Evolutionary conservation across 148 eudicot genomes (phyloP).

Genomic region (Cornus kousa): DNA sequence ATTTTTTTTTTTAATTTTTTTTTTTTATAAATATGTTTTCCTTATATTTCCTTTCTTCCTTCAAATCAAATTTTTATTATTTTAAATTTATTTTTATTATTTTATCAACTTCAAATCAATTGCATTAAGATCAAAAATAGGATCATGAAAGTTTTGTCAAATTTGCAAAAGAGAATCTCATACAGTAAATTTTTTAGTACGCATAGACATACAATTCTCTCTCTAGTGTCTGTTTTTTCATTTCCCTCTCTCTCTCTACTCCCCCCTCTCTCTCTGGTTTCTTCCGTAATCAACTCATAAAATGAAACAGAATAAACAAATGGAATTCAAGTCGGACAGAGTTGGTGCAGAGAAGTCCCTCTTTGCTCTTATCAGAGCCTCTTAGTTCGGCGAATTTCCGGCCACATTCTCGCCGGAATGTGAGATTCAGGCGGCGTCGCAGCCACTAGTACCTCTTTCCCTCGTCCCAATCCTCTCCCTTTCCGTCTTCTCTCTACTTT

Average conservation of each 20-base stretch:
- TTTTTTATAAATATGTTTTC: no score
- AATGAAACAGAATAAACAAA: constrained; percentile 25
- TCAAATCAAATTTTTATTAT: no score
- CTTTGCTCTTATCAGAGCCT: constrained; percentile 5
- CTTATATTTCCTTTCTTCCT: no score
- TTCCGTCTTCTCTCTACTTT: neutral
- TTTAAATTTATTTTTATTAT: no score
- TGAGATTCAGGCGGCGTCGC: constrained; percentile 14
- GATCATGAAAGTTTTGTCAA: no score
- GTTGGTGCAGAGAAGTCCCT: neutral
- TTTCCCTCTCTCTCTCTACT: neutral
- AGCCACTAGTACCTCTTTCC: neutral
- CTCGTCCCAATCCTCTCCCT: neutral
- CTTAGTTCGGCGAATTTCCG: constrained; percentile 28
- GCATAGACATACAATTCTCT: neutral
- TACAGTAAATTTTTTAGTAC: no score
- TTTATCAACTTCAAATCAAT: no score
- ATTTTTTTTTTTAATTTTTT: no score
- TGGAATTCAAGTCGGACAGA: constrained; percentile 24
- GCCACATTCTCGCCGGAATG: constrained; percentile 24
- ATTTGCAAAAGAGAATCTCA: no score
- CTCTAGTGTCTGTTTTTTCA: neutral
- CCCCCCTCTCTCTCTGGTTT: neutral
- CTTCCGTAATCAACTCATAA: neutral
- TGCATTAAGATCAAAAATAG: no score